Evolutionary conservation across 768 basidiomycete genomes (phyloP).

Genomic region (Macrolepiota fuliginosa): DNA sequence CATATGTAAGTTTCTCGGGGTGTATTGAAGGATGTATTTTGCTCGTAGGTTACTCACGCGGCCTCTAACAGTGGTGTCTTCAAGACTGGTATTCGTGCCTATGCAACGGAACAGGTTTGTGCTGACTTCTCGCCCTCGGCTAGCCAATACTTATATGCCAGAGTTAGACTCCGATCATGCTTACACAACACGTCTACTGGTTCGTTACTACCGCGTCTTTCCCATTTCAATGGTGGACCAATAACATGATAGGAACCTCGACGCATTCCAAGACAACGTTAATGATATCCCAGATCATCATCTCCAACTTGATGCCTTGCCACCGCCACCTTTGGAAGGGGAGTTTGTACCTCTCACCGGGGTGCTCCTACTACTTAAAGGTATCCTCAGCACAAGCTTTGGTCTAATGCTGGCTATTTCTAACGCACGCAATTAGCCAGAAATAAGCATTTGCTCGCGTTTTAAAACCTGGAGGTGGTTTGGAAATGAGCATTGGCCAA

Average conservation of each 20-base stretch:
- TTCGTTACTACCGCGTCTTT: slow-evolving; percentile 15
- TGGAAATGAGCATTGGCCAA: too few relatives aligned
- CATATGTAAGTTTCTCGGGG: slow-evolving; percentile 28
- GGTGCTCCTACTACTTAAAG: too few relatives aligned
- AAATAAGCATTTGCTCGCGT: too few relatives aligned
- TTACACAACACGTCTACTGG: slow-evolving; percentile 57
- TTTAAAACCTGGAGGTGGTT: too few relatives aligned
- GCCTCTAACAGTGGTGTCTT: slow-evolving; percentile 43
- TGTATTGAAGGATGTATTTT: background rate
- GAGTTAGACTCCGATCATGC: slow-evolving; percentile 52
- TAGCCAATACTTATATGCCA: background rate
- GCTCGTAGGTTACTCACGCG: slow-evolving; percentile 41
- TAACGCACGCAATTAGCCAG: too few relatives aligned
- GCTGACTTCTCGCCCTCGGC: background rate
- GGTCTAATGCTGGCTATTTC: too few relatives aligned
- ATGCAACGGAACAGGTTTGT: slow-evolving; percentile 39
- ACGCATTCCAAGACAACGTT: slow-evolving; percentile 44
- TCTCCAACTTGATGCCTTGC: slow-evolving; percentile 26
- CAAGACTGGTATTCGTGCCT: slow-evolving; percentile 41
- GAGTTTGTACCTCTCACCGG: too few relatives aligned
- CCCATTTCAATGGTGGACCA: background rate
- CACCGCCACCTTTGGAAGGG: too few relatives aligned
- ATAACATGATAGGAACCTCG: slow-evolving; percentile 39
- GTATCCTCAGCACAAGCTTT: too few relatives aligned
- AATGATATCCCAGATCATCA: slow-evolving; percentile 33